Base-by-base conservation (phyloP, 148 eudicot species). In the Rheum nobile region DNA sequence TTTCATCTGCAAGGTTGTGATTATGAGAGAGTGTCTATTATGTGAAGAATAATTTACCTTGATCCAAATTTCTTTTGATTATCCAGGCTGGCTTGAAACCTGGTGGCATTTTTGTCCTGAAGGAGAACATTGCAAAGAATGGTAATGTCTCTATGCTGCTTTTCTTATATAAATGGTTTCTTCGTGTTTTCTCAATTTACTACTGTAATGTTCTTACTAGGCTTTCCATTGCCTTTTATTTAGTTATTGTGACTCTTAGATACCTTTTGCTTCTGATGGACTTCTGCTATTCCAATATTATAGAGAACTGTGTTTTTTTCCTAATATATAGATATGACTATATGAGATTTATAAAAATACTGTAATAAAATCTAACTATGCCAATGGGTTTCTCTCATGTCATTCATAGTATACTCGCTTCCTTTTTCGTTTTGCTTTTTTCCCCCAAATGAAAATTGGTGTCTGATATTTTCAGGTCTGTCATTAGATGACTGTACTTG, bases 51-150 rank as follows among this genome's bases (percentile, higher is more conserved):
- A 32, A 55, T 43, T 22, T 28, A 42, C 31, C 17, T 22, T 42
- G 48, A 8, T 21, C 22, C 21, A 12, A 73, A 73, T 39, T 73
- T 24, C 29, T 55, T 35, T 35, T 34, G 70, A 21, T 26, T 39
- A n/a, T 48, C 1, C 77, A 93, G 97, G 85, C 55, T 82, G 99
- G 97, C 76, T 92, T 95, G 74, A 95, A 91, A 83, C 89, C 97
- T 11, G 97, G 96, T 57, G 99, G 99, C 50, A 75, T 87, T 74
- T 91, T 95, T 75, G 78, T 91, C 77, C 63, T 95, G 81, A 95
- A 95, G 86, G 99, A 95, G 82, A 95, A 95, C 75, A 87, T 85
- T 82, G 92, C 99, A 26, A 85, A 80, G 79, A 83, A 65, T 35
- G 99, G 98, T 93, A 84, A 32, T 32, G 6, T 65, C 39, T 65